Conservation (phyloP, 768 basidiomycete genomes). For the Chalciporus piperatus region DNA sequence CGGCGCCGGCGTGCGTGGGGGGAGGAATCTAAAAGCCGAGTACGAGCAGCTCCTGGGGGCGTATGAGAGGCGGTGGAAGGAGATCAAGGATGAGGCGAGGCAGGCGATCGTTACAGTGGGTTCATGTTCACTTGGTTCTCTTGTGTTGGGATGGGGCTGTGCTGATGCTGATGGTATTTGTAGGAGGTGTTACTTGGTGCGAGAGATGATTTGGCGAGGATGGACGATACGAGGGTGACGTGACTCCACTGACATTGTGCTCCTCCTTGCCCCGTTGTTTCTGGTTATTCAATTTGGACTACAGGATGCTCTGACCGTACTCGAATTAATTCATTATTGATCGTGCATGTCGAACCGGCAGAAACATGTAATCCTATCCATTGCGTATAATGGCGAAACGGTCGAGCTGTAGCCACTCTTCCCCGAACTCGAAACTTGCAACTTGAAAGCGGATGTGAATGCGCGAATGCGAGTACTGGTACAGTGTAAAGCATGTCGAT, state of each 20-base stretch:
- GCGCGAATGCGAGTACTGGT: too few relatives aligned
- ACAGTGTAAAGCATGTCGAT: too few relatives aligned
- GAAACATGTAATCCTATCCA: too few relatives aligned
- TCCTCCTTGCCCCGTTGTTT: neutral
- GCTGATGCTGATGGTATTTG: conserved; percentile 1
- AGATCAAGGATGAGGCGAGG: conserved; percentile 64
- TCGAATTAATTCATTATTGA: too few relatives aligned
- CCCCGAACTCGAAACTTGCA: too few relatives aligned
- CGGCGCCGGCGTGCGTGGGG: conserved; percentile 24
- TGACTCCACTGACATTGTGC: neutral
- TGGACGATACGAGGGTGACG: conserved; percentile 33
- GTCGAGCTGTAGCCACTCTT: too few relatives aligned
- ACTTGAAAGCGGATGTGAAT: too few relatives aligned
- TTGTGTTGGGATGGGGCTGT: neutral
- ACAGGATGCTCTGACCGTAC: too few relatives aligned
- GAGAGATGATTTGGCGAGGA: conserved; percentile 50
- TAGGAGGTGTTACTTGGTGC: conserved; percentile 52
- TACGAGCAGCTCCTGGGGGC: conserved; percentile 53
- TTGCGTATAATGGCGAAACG: too few relatives aligned
- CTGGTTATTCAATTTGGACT: neutral
- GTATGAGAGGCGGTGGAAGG: conserved; percentile 68
- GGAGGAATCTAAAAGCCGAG: conserved; percentile 40
- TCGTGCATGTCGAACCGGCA: too few relatives aligned
- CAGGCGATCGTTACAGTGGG: conserved; percentile 59
- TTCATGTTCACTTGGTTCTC: neutral